Conservation (phyloP, 2,329 filamentous ascomycete species). For the Epichloe baconii region DNA sequence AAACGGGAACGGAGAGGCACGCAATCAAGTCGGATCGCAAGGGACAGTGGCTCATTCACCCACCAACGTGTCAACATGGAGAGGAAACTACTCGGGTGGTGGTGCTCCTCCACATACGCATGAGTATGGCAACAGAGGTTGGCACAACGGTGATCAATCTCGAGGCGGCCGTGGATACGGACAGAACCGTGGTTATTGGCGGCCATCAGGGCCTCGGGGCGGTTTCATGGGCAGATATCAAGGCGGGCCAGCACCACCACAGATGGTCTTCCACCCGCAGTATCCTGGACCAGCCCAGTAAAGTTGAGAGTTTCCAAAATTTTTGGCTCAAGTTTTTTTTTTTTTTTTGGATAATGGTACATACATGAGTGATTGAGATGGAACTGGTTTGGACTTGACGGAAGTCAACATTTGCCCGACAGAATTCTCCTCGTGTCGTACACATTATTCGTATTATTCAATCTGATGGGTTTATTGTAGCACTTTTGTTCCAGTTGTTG, state of each 20-base stretch:
- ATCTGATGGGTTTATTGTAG: too few species aligned
- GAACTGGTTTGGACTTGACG: neutral
- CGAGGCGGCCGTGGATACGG: slow-evolving; percentile 11
- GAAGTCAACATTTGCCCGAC: too few species aligned
- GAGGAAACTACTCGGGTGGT: slow-evolving; percentile 1
- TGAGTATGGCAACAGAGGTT: neutral
- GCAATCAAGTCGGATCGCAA: neutral
- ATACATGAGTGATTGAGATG: neutral
- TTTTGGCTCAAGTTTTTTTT: neutral
- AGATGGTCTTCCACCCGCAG: neutral
- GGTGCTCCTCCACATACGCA: neutral
- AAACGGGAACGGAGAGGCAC: neutral
- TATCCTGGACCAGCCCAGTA: neutral
- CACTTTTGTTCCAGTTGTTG: too few species aligned
- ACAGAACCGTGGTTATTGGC: slow-evolving; percentile 2
- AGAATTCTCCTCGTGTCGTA: too few species aligned
- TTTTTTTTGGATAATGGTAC: neutral
- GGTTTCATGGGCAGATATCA: neutral
- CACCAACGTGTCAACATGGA: neutral
- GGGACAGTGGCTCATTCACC: neutral
- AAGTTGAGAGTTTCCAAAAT: neutral
- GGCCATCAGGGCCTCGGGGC: slow-evolving; percentile 1
- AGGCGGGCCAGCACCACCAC: neutral
- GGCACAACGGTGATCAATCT: slow-evolving; percentile 5
- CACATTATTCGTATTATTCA: too few species aligned